Conservation (phyloP, 495 filamentous ascomycete genomes). For the Trichodelitschia bisporula region DNA sequence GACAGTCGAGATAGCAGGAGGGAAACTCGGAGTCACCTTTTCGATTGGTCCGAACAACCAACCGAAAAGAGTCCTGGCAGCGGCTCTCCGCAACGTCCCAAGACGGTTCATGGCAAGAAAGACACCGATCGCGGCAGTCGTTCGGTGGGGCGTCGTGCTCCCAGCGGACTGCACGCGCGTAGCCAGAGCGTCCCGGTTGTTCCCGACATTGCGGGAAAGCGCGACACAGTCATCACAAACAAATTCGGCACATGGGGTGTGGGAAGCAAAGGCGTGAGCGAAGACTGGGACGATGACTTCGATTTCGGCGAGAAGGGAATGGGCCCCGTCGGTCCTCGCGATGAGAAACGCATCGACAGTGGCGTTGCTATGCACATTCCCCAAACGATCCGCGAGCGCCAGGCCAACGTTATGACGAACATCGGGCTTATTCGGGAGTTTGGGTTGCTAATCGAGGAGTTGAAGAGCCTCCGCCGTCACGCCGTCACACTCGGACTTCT, state of each 20-base stretch:
- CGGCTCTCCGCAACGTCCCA: slow-evolving; percentile 41
- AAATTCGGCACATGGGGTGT: slow-evolving; percentile 82
- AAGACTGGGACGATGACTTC: slow-evolving; percentile 22
- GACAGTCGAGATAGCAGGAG: slow-evolving; percentile 5
- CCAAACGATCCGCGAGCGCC: slow-evolving; percentile 16
- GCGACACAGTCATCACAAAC: slow-evolving; percentile 29
- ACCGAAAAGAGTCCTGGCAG: slow-evolving; percentile 25
- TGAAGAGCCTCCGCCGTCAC: slow-evolving; percentile 17
- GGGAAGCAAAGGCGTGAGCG: slow-evolving; percentile 42
- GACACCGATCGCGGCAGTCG: slow-evolving; percentile 52
- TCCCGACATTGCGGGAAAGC: slow-evolving; percentile 35
- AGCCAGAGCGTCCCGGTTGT: slow-evolving; percentile 91
- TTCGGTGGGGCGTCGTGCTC: slow-evolving; percentile 44
- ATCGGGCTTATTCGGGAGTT: slow-evolving; percentile 18
- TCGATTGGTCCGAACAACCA: slow-evolving; percentile 67
- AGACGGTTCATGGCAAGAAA: slow-evolving; percentile 82
- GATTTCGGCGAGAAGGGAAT: slow-evolving; percentile 13
- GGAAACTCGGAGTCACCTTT: slow-evolving; percentile 32
- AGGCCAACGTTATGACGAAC: slow-evolving; percentile 18
- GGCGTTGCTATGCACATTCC: slow-evolving; percentile 18
- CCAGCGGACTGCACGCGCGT: slow-evolving; percentile 55
- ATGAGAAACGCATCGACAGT: slow-evolving; percentile 13
- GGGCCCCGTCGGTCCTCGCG: slow-evolving; percentile 3
- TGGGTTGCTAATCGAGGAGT: slow-evolving; percentile 18
- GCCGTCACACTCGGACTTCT: slow-evolving; percentile 13